These are phyloP conservation scores for Coffea canephora DNA, from an alignment of 257 asterid genomes.

Conservation along the genomic window DNA sequence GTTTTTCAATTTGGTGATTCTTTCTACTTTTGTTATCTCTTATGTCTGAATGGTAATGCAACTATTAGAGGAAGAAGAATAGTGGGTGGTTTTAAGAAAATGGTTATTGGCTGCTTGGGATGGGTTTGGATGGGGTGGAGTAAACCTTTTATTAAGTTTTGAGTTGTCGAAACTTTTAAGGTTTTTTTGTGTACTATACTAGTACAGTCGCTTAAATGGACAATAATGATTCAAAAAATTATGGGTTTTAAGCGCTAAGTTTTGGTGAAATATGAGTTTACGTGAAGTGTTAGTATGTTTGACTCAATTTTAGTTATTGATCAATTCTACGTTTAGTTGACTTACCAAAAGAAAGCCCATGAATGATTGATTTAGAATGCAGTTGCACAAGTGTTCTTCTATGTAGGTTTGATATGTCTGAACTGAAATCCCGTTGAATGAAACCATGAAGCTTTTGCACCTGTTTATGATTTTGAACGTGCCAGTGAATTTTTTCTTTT, in stretches of 20 bases:
- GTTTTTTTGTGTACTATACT: background rate
- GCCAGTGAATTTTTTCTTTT: slow-evolving; percentile 18
- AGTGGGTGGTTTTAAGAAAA: background rate
- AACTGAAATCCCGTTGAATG: background rate
- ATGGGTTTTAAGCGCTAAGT: background rate
- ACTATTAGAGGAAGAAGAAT: background rate
- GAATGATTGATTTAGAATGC: background rate
- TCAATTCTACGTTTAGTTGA: background rate
- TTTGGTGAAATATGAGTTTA: too few species aligned
- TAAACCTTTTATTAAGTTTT: background rate
- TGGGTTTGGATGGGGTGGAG: background rate
- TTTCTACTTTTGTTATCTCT: background rate
- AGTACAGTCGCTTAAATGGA: background rate
- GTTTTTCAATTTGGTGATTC: background rate
- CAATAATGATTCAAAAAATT: background rate
- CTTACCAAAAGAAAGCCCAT: background rate
- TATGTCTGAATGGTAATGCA: background rate
- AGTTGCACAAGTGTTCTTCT: background rate
- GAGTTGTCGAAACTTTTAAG: background rate
- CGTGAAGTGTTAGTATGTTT: background rate
- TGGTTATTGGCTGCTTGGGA: background rate
- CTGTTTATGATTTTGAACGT: slow-evolving; percentile 10
- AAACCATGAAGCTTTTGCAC: background rate
- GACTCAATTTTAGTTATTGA: background rate
- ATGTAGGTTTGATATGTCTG: background rate